Base-by-base conservation (phyloP, 2,329 filamentous ascomycete species). In the Plectosphaerella sp. region DNA sequence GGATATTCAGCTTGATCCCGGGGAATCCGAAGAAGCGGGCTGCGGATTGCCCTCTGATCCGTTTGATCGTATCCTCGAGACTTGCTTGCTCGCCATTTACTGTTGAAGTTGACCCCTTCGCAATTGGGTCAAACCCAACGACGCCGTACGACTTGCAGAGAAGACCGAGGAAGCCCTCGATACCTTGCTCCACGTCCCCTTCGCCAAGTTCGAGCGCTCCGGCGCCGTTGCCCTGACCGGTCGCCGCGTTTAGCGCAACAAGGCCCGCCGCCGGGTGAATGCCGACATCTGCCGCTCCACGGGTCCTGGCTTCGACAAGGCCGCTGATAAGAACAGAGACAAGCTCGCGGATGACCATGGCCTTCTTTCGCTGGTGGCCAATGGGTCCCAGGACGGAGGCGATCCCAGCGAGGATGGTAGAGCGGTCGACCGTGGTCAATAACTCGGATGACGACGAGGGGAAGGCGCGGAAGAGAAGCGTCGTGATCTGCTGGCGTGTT, bases 241-340 rank as follows among this genome's bases (percentile, higher is more conserved):
- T 74, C 3, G 72, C 68, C 11, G 80, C 73, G 57, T 84, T 87
- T 28, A 94, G 73, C 12, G 87, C 86, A 24, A 91, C 86, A 48
- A 97, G 74, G 0, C 91, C 92, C 10, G 93, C 91, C 16, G 93
- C 93, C 41, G 94, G 94, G 70, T 97, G 93, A 36, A 99, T 90
- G 4, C 93, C 94, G 62, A 94, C 89, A 64, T 97, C 94, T n/a
- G 94, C 92, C 41, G 94, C 94, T 33, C 93, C 93, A 47, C 93
- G 81, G 46, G 95, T 97, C 39, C 94, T 83, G 15, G 94, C 94
- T 68, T 97, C 91, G 5, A 96, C 87, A 9, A 99, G 77, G 3
- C 89, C 91, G 35, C 86, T 87, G 49, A 95, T 89, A 41, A 97
- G 77, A 15, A 91, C 85, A 4, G 86, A 87, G 9, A 99, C 80